Evolutionary conservation across 129 eudicot species (phyloP), one percentile per base, ranked within the genome.

Genomic region (Centrapalus pauciflorus): DNA sequence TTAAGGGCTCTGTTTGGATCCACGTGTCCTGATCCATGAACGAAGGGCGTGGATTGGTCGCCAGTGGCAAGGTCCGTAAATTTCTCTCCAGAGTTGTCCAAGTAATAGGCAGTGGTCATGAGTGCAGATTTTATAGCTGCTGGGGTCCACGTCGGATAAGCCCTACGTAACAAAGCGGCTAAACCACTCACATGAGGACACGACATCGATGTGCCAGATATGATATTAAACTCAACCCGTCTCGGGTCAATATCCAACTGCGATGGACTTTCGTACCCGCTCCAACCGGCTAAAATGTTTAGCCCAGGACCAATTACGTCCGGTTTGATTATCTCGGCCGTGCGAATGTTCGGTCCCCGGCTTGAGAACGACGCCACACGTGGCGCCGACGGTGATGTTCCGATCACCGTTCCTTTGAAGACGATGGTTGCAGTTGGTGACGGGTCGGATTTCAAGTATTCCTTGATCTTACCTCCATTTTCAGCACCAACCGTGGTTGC

Each of bases 121-220:
- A 94, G 76, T 0, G 97, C 99, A 2, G 99, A 94, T 46, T 94
- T 94, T 16, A 94, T 81, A 3, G 94, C 97, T 2, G 99, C 90
- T 2, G 99, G 86, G 26, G 85, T 78, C 97, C 97, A 94, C 4
- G 61, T 46, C 0, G 97, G 95, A 57, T 89, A 70, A 24, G 99
- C 97, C 56, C 62, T 80, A 11, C 90, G 79, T 1, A 94, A 83
- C 61, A 94, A 74, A 3, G 97, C 97, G 9, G 90, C 89, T 64
- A 94, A 67, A 21, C 99, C 99, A 59, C 97, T 89, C 55, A 89
- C 99, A 32, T 94, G 99, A 26, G 99, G 97, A 69, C 99, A 94
- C 28, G 99, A 82, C 99, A 94, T 94, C 17, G 99, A 94, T 0
- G 99, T 94, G 5, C 99, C 99, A 0, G 97, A 94, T 23, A 94